Percentiles rank a stretch among this genome's conserved stretches.
Evolutionary conservation across 192 early-diverging fungal genomes (phyloP).

Genomic region (Coemansia sp.): DNA sequence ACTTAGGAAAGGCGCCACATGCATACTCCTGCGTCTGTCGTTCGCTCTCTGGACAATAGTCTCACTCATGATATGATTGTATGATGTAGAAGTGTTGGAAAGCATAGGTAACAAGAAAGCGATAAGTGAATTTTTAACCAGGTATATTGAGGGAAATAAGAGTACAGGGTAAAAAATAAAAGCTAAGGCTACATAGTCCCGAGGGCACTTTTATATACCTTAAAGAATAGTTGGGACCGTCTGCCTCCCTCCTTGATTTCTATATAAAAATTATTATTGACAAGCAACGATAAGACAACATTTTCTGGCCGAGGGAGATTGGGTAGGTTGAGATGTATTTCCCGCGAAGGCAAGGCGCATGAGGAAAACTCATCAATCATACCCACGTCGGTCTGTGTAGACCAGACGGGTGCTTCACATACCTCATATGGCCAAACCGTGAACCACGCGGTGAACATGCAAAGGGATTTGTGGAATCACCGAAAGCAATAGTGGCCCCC

Average conservation of each 20-base stretch:
- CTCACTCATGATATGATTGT: constrained; percentile 14
- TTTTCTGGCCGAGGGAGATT: constrained; percentile 61
- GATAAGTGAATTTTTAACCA: neutral
- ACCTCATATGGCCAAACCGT: no score
- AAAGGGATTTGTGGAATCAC: no score
- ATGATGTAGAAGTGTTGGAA: neutral
- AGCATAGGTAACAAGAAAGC: neutral
- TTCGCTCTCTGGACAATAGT: constrained; percentile 31
- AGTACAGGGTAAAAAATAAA: neutral
- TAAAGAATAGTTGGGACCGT: neutral
- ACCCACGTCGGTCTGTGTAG: constrained; percentile 66
- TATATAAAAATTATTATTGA: no score
- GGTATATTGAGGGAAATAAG: neutral
- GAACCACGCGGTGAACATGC: no score
- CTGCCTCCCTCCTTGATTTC: neutral
- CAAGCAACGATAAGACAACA: no score
- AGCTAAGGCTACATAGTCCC: neutral
- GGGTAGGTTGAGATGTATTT: constrained; percentile 79
- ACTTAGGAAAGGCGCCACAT: constrained; percentile 89
- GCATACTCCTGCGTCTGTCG: constrained; percentile 51
- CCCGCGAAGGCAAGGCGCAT: constrained; percentile 72
- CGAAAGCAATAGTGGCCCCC: no score
- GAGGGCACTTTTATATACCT: neutral
- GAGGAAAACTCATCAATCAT: constrained; percentile 65
- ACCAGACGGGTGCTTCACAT: constrained; percentile 14